Evolutionary conservation across 2,329 filamentous ascomycete genomes (phyloP).

Genomic region (Geoglossum cookeanum): DNA sequence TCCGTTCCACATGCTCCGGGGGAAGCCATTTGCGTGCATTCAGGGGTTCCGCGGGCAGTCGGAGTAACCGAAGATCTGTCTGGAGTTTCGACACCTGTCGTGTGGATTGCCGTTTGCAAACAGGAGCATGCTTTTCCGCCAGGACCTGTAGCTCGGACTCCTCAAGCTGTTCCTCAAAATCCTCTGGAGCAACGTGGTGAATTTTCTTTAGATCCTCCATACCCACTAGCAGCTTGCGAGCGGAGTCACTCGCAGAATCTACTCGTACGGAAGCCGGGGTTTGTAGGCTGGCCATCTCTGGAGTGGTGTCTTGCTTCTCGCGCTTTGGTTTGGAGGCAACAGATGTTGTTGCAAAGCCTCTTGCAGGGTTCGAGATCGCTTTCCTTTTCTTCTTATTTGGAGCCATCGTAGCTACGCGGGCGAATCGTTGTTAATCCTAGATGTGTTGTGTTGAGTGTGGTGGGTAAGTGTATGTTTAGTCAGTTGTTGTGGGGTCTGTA

Average conservation of each 20-base stretch:
- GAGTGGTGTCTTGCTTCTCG: slow-evolving; percentile 25
- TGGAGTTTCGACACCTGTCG: slow-evolving; percentile 62
- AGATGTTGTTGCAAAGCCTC: slow-evolving; percentile 88
- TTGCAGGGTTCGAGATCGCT: slow-evolving; percentile 63
- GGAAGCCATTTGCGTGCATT: slow-evolving; percentile 64
- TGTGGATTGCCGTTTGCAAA: slow-evolving; percentile 58
- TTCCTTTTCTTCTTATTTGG: slow-evolving; percentile 78
- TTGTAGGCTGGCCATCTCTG: background rate
- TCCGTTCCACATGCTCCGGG: slow-evolving; percentile 55
- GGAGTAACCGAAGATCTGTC: slow-evolving; percentile 67
- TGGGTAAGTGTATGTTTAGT: background rate
- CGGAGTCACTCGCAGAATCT: slow-evolving; percentile 1
- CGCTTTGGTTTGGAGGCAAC: slow-evolving; percentile 63
- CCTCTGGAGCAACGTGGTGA: slow-evolving; percentile 54
- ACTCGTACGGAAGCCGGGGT: slow-evolving; percentile 13
- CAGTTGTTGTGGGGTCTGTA: background rate
- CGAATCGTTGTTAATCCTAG: background rate
- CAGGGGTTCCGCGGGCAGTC: slow-evolving; percentile 55
- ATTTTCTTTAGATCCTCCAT: slow-evolving; percentile 9
- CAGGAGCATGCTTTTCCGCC: slow-evolving; percentile 65
- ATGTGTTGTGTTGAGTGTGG: background rate
- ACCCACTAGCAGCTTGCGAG: slow-evolving; percentile 6
- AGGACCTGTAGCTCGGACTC: slow-evolving; percentile 76
- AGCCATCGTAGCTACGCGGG: slow-evolving; percentile 36
- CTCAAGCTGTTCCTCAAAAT: slow-evolving; percentile 77